Conservation (phyloP, 257 asterid genomes). For the Capsicum chinense region DNA sequence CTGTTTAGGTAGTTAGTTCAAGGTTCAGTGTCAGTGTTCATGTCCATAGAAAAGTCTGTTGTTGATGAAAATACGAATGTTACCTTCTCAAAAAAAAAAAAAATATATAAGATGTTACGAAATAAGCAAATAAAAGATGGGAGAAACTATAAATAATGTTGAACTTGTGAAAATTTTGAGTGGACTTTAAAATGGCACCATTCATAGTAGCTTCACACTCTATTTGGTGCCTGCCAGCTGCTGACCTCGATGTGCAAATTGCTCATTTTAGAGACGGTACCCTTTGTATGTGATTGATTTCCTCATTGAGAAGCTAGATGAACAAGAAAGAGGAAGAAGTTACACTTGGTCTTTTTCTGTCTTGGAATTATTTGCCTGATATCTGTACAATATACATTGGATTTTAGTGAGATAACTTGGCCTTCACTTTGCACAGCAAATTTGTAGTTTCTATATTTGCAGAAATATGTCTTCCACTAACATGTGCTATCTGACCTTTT, state of each 20-base stretch:
- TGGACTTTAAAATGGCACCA: background rate
- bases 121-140: background rate
- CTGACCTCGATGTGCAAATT: background rate
- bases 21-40: background rate
- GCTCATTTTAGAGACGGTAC: background rate
- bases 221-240: background rate
- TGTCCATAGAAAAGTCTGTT: background rate
- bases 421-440: background rate
- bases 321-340: conserved; percentile 3
- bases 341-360: background rate
- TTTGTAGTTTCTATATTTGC: background rate
- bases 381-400: background rate
- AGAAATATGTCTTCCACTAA: conserved; percentile 11
- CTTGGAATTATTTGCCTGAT: background rate
- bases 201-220: background rate
- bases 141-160: background rate
- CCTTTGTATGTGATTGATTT: conserved; percentile 12
- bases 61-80: background rate
- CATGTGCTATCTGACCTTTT: conserved; percentile 11
- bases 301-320: conserved; percentile 16
- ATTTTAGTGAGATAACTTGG: conserved; percentile 1
- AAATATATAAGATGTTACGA: background rate
- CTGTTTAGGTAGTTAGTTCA: background rate
- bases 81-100: no score
- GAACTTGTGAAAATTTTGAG: background rate